Conservation (phyloP, 176 grass and related monocot species). For the Tillandsia leiboldiana region DNA sequence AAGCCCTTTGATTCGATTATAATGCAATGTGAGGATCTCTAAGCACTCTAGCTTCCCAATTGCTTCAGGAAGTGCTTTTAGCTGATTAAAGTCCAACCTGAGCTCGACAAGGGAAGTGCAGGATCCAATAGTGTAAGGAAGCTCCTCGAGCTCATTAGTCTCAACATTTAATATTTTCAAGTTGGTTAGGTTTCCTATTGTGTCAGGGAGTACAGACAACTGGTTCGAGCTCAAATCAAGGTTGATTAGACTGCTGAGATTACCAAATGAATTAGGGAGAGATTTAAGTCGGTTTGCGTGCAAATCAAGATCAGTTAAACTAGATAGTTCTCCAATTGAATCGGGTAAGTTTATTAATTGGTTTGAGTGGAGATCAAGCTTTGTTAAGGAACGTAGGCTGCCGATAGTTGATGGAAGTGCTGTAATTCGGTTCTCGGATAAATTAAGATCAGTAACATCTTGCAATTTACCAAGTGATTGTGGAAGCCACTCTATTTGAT, state of each 20-base stretch:
- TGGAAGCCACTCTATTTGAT: slow-evolving; percentile 96
- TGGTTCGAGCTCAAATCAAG: slow-evolving; percentile 83
- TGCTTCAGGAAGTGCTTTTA: slow-evolving; percentile 93
- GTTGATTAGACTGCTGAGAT: slow-evolving; percentile 47
- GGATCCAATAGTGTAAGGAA: slow-evolving; percentile 90
- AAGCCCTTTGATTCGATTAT: slow-evolving; percentile 81
- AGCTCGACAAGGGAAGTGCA: slow-evolving; percentile 67
- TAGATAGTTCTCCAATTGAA: slow-evolving; percentile 79
- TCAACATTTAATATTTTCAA: slow-evolving; percentile 77
- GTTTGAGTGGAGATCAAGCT: slow-evolving; percentile 92
- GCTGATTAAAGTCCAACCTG: slow-evolving; percentile 84
- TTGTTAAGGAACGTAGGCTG: slow-evolving; percentile 65
- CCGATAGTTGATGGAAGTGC: slow-evolving; percentile 72
- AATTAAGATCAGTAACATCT: slow-evolving; percentile 63
- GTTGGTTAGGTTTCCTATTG: slow-evolving; percentile 60
- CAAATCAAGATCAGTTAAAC: slow-evolving; percentile 68
- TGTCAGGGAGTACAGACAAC: slow-evolving; percentile 58
- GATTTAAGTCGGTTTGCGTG: slow-evolving; percentile 67
- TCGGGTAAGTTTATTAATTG: slow-evolving; percentile 81
- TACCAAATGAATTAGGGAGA: slow-evolving; percentile 74
- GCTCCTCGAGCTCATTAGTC: slow-evolving; percentile 87
- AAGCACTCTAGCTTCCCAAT: slow-evolving; percentile 76
- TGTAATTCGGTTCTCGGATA: slow-evolving; percentile 87
- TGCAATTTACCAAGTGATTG: slow-evolving; percentile 87
- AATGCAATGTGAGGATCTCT: slow-evolving; percentile 76